Evolutionary conservation across 352 stramenopile species (phyloP).

Genomic region (Aphanomyces stellatus): DNA sequence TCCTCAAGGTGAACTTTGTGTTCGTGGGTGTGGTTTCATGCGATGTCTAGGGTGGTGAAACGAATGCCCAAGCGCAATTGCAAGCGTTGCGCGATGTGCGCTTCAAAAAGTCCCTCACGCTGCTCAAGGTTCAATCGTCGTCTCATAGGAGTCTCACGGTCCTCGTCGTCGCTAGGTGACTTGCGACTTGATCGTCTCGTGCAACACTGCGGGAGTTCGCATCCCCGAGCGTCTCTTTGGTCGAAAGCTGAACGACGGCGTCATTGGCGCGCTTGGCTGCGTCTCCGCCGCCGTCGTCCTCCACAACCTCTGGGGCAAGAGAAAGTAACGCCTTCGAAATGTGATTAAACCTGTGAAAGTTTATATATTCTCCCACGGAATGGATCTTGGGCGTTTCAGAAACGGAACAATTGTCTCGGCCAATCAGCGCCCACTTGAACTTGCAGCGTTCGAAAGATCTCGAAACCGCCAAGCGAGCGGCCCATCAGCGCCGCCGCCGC

Average conservation of each 20-base stretch:
- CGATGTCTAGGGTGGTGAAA: too few species aligned
- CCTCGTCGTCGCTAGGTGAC: slow-evolving; percentile 22
- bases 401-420: background rate
- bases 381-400: background rate
- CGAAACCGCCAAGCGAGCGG: background rate
- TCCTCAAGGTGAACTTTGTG: slow-evolving; percentile 11
- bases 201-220: slow-evolving; percentile 71
- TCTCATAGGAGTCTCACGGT: background rate
- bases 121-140: slow-evolving; percentile 51
- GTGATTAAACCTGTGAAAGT: too few species aligned
- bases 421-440: too few species aligned
- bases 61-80: slow-evolving; percentile 32
- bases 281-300: slow-evolving; percentile 75
- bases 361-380: too few species aligned
- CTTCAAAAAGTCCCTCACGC: slow-evolving; percentile 72
- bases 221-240: slow-evolving; percentile 70
- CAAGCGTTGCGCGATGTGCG: slow-evolving; percentile 45
- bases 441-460: background rate
- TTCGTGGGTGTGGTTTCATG: too few species aligned
- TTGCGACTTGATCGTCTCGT: slow-evolving; percentile 81
- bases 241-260: slow-evolving; percentile 74
- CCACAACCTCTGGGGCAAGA: slow-evolving; percentile 82
- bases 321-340: too few species aligned
- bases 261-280: slow-evolving; percentile 68
- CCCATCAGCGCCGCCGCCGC: too few species aligned